These are phyloP conservation scores for Boletus coccyginus DNA, from an alignment of 768 basidiomycete genomes.

Conservation along the genomic window DNA sequence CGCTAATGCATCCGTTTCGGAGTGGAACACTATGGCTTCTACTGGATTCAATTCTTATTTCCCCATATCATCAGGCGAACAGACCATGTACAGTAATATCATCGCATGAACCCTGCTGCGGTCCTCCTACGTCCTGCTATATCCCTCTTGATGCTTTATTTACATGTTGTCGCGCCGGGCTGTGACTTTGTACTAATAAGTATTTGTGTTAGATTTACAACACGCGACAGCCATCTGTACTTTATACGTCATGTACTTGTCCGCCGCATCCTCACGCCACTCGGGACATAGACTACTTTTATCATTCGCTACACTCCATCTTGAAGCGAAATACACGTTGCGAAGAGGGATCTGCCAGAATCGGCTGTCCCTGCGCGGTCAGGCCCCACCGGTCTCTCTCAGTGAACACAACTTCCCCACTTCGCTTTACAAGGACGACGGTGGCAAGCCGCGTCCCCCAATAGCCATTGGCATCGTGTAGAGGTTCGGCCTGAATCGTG, in stretches of 20 bases:
- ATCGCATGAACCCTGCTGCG: conserved; percentile 41
- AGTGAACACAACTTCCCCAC: conserved; percentile 60
- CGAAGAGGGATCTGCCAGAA: conserved; percentile 38
- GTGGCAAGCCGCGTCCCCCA: conserved; percentile 78
- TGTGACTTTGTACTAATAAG: conserved; percentile 28
- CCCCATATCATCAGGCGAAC: conserved; percentile 52
- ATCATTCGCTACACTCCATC: conserved; percentile 22
- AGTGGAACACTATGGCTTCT: conserved; percentile 57
- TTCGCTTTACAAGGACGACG: conserved; percentile 60
- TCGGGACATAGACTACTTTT: conserved; percentile 17
- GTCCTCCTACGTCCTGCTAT: conserved; percentile 1
- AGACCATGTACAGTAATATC: conserved; percentile 55
- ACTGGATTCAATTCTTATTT: conserved; percentile 70
- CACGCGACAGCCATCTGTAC: conserved; percentile 27
- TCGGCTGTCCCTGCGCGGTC: conserved; percentile 37
- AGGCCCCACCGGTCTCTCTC: conserved; percentile 70
- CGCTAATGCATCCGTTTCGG: conserved; percentile 51
- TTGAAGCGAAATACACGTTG: conserved; percentile 54
- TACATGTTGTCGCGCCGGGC: conserved; percentile 29
- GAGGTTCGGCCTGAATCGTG: conserved; percentile 62
- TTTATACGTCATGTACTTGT: conserved; percentile 34
- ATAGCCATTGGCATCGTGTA: conserved; percentile 26
- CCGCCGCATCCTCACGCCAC: conserved; percentile 13
- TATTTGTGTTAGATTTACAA: conserved; percentile 30
- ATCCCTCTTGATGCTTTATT: conserved; percentile 22